phyloP scores from a whole-genome alignment of 768 basidiomycete genomes.

The Boletus pseudo-olivaceus region DNA sequence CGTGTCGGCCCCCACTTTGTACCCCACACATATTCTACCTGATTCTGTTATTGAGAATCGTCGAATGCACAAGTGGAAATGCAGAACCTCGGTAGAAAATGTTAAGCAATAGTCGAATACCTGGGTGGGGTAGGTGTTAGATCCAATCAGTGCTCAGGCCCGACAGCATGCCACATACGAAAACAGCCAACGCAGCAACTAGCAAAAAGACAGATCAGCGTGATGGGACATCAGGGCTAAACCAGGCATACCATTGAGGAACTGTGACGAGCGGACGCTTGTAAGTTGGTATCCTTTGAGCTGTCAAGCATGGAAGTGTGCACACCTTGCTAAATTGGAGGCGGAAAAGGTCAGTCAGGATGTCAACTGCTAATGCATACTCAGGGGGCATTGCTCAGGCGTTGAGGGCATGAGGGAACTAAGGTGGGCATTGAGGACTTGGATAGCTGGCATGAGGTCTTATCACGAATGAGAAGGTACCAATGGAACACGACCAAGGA shows the following conservation, averaged over 20 bases:
- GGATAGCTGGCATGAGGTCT: background rate
- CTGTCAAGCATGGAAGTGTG: background rate
- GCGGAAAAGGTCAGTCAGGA: constrained; percentile 10
- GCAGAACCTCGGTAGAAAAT: constrained; percentile 19
- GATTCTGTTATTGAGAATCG: background rate
- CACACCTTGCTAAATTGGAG: constrained; percentile 24
- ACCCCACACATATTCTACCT: constrained; percentile 26
- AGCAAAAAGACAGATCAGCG: background rate
- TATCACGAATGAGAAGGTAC: background rate
- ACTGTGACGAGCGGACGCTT: background rate
- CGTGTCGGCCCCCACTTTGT: constrained; percentile 23
- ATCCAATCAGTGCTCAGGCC: background rate
- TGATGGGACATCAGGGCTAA: background rate
- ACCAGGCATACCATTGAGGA: constrained; percentile 14
- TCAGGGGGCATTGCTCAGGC: constrained; percentile 4
- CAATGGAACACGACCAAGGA: background rate
- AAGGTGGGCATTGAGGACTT: no score
- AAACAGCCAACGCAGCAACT: constrained; percentile 20
- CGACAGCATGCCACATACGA: constrained; percentile 8
- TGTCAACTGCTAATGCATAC: background rate
- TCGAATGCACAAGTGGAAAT: background rate
- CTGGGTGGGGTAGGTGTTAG: constrained; percentile 2
- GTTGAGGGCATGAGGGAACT: background rate
- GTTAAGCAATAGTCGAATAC: constrained; percentile 24
- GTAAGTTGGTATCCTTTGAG: background rate